These are phyloP conservation scores for Saitozyma podzolica DNA, from an alignment of 768 basidiomycete genomes.

Conservation along the genomic window DNA sequence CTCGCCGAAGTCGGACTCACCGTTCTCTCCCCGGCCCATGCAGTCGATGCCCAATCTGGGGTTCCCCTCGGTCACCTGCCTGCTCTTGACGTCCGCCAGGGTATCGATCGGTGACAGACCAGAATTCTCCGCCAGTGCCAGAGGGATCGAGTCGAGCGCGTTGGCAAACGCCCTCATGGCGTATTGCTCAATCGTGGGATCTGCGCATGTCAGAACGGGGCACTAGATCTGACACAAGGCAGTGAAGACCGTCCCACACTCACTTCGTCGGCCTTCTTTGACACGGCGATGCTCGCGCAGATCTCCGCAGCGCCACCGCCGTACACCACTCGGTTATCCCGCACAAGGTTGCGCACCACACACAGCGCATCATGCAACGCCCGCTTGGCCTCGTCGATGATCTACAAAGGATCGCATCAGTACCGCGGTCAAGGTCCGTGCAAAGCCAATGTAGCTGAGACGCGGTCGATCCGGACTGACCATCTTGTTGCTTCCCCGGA, in stretches of 20 bases:
- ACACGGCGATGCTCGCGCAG: constrained; percentile 86
- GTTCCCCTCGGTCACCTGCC: constrained; percentile 82
- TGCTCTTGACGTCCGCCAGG: constrained; percentile 89
- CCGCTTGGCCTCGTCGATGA: constrained; percentile 97
- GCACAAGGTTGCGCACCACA: constrained; percentile 90
- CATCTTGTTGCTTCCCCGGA: constrained; percentile 99
- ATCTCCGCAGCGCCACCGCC: constrained; percentile 99
- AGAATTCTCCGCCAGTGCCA: constrained; percentile 97
- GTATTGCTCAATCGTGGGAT: constrained; percentile 98
- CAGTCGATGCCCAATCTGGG: constrained; percentile 92
- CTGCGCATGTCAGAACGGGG: constrained; percentile 53
- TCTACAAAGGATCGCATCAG: constrained; percentile 58
- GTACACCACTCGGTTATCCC: constrained; percentile 95
- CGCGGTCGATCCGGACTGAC: constrained; percentile 54
- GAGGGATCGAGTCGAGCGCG: constrained; percentile 89
- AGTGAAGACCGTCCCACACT: constrained; percentile 20
- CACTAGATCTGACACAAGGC: not conserved
- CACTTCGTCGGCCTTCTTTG: constrained; percentile 91
- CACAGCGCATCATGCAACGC: constrained; percentile 97
- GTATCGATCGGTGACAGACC: constrained; percentile 95
- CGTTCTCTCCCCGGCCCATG: constrained; percentile 77
- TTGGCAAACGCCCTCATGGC: constrained; percentile 99
- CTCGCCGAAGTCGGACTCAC: constrained; percentile 55
- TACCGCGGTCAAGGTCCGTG: not conserved
- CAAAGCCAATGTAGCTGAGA: not conserved